Base-by-base conservation (phyloP, 1,139 yeast genomes). In the Blastobotrys proliferans region DNA sequence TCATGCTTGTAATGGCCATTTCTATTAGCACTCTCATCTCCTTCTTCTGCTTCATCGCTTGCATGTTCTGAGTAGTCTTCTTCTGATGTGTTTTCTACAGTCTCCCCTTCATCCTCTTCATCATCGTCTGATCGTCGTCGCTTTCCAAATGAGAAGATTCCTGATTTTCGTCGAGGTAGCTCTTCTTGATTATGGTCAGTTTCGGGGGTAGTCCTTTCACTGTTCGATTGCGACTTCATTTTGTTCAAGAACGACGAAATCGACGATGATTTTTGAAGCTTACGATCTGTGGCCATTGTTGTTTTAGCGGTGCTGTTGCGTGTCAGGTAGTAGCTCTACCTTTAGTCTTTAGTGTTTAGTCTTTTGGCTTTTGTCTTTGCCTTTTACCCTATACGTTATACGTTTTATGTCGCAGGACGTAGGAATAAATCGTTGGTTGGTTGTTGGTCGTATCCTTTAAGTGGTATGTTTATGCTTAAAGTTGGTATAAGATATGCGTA, bases 131-230 rank as follows among this genome's bases (percentile, higher is more conserved):
- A 13, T 20, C 40, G 14, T 5, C 17, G n/a, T 18, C 40, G 31
- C 21, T 36, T 36, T 17, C 33, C 33, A 18, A 28, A 35, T 25
- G 39, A 35, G 19, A 29, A 36, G 13, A 28, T 18, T n/a, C 34
- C 27, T 21, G 11, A 8, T 14, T 17, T 13, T 19, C 13, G 21
- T n/a, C n/a, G n/a, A n/a, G n/a, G n/a, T n/a, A n/a, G n/a, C n/a
- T n/a, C n/a, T n/a, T n/a, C n/a, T 6, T 20, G n/a, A 6, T 32
- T 22, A 22, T 22, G 20, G 6, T 30, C 33, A 6, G 6, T 29
- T 21, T 34, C 29, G 3, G 38, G 38, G 16, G 38, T 13, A 11
- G 27, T 6, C 19, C 28, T 3, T 3, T 24, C 13, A 16, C 35
- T 32, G 19, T 17, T 17, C 16, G 38, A 20, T 14, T 17, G 6